A percentile compares a stretch with the other conserved stretches of the same genome.
Evolutionary conservation across 192 early-diverging fungal genomes (phyloP).

Genomic region (Coemansia sp.): DNA sequence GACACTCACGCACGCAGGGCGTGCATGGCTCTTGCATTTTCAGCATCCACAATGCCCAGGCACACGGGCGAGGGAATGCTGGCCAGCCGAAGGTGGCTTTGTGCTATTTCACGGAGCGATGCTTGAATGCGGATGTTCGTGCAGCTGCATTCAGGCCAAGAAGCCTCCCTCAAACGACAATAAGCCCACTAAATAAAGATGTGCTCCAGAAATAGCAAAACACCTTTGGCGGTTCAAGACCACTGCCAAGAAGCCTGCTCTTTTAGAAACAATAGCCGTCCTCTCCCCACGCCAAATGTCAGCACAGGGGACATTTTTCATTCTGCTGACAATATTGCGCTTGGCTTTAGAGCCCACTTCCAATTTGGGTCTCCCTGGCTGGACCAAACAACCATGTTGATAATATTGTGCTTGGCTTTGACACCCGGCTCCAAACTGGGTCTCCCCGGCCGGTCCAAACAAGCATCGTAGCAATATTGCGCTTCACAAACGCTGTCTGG

Average conservation of each 20-base stretch:
- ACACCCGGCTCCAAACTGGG: too few species aligned
- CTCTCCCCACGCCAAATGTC: not conserved
- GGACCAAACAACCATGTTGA: too few species aligned
- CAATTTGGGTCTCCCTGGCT: too few species aligned
- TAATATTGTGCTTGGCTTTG: not conserved
- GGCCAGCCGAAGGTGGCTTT: not conserved
- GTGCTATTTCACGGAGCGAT: not conserved
- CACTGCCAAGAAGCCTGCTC: not conserved
- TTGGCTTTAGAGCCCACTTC: not conserved
- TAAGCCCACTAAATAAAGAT: too few species aligned
- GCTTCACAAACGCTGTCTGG: not conserved
- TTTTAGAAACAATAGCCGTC: not conserved
- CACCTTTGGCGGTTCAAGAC: not conserved
- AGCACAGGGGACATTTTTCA: not conserved
- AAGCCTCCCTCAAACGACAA: not conserved
- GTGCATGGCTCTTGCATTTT: conserved; percentile 6
- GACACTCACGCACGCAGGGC: not conserved
- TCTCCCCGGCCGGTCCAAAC: too few species aligned
- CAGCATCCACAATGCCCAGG: conserved; percentile 3
- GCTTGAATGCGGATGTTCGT: not conserved
- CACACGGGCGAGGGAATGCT: not conserved
- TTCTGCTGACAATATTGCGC: not conserved
- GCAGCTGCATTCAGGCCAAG: not conserved
- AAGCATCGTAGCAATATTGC: not conserved
- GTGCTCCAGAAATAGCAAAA: not conserved